Conservation (phyloP, 768 basidiomycete genomes). For the Psilocybe sp. region DNA sequence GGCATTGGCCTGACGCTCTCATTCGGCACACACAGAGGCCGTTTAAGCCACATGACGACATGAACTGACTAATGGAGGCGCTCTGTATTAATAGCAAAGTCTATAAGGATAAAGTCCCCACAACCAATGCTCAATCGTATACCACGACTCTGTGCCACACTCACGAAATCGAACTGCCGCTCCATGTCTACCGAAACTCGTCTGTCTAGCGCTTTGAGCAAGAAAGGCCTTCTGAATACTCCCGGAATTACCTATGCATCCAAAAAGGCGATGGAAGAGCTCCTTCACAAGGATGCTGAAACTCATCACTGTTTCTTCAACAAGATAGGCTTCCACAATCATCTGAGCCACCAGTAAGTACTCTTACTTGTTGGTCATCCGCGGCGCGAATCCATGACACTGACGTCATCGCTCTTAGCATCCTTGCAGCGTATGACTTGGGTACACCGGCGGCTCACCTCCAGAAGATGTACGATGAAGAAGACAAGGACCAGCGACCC, state of each 20-base stretch:
- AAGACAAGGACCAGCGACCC: constrained; percentile 35
- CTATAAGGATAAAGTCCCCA: too few species aligned
- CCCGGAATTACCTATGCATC: constrained; percentile 44
- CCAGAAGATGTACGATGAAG: constrained; percentile 46
- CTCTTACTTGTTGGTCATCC: not conserved
- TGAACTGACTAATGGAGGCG: too few species aligned
- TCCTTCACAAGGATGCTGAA: constrained; percentile 47
- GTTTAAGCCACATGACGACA: too few species aligned
- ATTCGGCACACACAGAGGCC: too few species aligned
- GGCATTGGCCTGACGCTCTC: too few species aligned
- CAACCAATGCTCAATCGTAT: too few species aligned
- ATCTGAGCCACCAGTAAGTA: constrained; percentile 57
- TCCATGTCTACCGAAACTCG: constrained; percentile 10
- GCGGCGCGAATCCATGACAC: not conserved
- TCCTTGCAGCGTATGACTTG: constrained; percentile 56
- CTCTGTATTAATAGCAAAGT: too few species aligned
- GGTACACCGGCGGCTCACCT: constrained; percentile 45
- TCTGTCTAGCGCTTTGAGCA: constrained; percentile 20
- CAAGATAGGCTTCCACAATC: constrained; percentile 46
- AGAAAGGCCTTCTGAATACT: constrained; percentile 40
- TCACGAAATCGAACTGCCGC: constrained; percentile 2
- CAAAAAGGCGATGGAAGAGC: constrained; percentile 37
- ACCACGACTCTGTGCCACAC: too few species aligned
- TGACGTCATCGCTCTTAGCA: constrained; percentile 24
- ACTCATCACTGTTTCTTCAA: constrained; percentile 51